Conservation (phyloP, 345 rosid genomes). For the Acer saccharum region DNA sequence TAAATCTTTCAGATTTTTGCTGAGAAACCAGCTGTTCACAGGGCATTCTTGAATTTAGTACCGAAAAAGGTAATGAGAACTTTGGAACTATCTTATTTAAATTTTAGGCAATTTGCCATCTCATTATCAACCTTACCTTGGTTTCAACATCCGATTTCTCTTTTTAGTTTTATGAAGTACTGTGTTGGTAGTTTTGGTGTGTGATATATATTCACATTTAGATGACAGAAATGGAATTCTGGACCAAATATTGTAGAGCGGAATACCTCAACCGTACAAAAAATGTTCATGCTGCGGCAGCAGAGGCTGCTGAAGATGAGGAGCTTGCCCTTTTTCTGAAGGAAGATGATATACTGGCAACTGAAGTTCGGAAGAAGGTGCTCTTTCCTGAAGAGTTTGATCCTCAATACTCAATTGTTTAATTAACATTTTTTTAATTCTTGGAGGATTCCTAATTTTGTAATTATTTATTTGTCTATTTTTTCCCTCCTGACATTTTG, state of each 20-base stretch:
- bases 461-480: not conserved
- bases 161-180: not conserved
- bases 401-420: not conserved
- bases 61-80: conserved; percentile 75
- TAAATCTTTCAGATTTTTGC: conserved; percentile 74
- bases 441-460: conserved; percentile 9
- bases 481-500: conserved; percentile 16
- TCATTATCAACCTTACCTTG: conserved; percentile 4
- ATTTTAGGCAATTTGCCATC: conserved; percentile 12
- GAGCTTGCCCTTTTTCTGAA: conserved; percentile 88
- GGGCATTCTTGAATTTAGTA: conserved; percentile 76
- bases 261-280: conserved; percentile 81
- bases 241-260: conserved; percentile 97
- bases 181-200: conserved; percentile 11
- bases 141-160: not conserved
- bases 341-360: conserved; percentile 86
- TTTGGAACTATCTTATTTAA: conserved; percentile 1
- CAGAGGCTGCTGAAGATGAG: conserved; percentile 99
- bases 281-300: conserved; percentile 76
- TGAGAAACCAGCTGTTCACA: conserved; percentile 94
- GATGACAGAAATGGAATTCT: conserved; percentile 93
- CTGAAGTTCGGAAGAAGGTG: conserved; percentile 81
- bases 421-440: conserved; percentile 2
- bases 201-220: conserved; percentile 30
- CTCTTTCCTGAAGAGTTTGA: conserved; percentile 19